These are phyloP conservation scores for Candida golubevii DNA, from an alignment of 805 yeast species.

Conservation along the genomic window DNA sequence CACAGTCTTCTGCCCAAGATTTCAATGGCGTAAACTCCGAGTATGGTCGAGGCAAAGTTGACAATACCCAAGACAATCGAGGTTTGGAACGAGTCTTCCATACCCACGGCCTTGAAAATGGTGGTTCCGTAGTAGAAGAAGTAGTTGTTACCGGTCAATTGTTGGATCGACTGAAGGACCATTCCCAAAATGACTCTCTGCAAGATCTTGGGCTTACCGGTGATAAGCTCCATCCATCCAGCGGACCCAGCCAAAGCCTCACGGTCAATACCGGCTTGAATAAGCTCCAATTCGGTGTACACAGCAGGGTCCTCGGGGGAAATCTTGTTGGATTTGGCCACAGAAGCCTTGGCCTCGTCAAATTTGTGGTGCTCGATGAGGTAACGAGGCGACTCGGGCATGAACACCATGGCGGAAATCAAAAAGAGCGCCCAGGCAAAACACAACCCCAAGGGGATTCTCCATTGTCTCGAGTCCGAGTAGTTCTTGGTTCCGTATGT, in stretches of 20 bases:
- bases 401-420: conserved; percentile 48
- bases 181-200: conserved; percentile 55
- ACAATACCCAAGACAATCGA: conserved; percentile 52
- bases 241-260: conserved; percentile 63
- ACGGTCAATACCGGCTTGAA: conserved; percentile 58
- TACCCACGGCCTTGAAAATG: conserved; percentile 48
- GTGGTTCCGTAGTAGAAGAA: conserved; percentile 61
- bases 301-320: conserved; percentile 51
- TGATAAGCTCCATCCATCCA: conserved; percentile 57
- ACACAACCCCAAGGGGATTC: conserved; percentile 57
- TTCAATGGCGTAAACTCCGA: conserved; percentile 49
- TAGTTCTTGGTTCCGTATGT: conserved; percentile 59
- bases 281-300: conserved; percentile 47
- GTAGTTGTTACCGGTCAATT: conserved; percentile 58
- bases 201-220: conserved; percentile 60
- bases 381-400: conserved; percentile 71
- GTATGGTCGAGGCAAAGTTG: conserved; percentile 52
- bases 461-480: conserved; percentile 55
- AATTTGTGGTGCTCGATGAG: conserved; percentile 46
- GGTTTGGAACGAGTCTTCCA: conserved; percentile 51
- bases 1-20: conserved; percentile 50
- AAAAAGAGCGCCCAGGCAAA: conserved; percentile 45
- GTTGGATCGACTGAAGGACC: conserved; percentile 57
- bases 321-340: conserved; percentile 57
- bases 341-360: conserved; percentile 51